Evolutionary conservation across 139 green algal species (phyloP).

Genomic region (Volvox africanus): DNA sequence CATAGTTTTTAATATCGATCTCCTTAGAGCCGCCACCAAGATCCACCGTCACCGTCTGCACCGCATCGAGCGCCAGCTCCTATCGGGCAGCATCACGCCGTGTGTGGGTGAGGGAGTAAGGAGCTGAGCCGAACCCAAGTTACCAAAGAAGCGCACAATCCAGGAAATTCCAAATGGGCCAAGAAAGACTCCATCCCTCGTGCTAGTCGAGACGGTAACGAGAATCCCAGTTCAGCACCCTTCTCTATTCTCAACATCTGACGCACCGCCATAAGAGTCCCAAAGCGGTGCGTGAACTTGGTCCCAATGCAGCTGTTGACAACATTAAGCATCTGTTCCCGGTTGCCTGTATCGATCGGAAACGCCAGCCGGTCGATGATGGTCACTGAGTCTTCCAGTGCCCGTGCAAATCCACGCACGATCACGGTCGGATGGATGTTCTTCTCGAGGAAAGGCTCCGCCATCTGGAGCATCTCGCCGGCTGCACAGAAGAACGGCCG

Average conservation of each 20-base stretch:
- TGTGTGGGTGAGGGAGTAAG: too few species aligned
- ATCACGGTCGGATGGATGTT: constrained; percentile 98
- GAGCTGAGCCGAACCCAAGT: too few species aligned
- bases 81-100: constrained; percentile 38
- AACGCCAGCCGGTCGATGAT: constrained; percentile 93
- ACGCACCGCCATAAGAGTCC: constrained; percentile 90
- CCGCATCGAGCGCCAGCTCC: constrained; percentile 96
- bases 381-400: constrained; percentile 89
- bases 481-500: constrained; percentile 59
- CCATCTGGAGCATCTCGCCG: constrained; percentile 95
- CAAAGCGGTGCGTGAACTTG: constrained; percentile 97
- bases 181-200: too few species aligned
- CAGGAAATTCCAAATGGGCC: too few species aligned
- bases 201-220: too few species aligned
- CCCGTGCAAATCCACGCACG: constrained; percentile 86
- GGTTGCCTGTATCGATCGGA: constrained; percentile 89
- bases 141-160: too few species aligned
- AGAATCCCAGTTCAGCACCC: too few species aligned
- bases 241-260: too few species aligned
- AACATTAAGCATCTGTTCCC: constrained; percentile 95
- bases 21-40: constrained; percentile 81
- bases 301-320: constrained; percentile 96
- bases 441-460: constrained; percentile 94
- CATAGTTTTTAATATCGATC: constrained; percentile 99
- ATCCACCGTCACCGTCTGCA: constrained; percentile 83